Base-by-base conservation (phyloP, 192 early-diverging fungal genomes). In the Pilaira anomala region DNA sequence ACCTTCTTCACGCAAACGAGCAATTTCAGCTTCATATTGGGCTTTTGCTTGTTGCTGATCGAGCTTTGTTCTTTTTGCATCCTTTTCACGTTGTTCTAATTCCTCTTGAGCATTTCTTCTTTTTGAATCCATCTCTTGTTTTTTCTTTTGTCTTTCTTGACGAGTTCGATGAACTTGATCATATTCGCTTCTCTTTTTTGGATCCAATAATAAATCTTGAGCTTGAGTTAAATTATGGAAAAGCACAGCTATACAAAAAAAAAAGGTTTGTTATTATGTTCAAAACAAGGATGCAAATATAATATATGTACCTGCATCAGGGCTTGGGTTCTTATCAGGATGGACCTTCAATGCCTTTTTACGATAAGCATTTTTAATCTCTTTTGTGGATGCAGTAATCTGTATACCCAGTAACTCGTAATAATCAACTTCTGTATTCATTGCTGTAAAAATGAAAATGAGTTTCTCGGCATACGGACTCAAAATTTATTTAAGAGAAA, bases 251-350 rank as follows among this genome's bases (percentile, higher is more conserved):
- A 64, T 40, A 26, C n/a, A n/a, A n/a, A 65, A 24, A 24, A 40
- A 54, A 63, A 16, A 41, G 56, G 9, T 22, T 33, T 46, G 45
- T 57, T 46, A 54, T 25, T 26, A 29, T 36, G 4, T 18, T 19
- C 12, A 39, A 16, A 3, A 22, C 19, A 33, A 25, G 14, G n/a
- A n/a, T n/a, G n/a, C n/a, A n/a, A n/a, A n/a, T n/a, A n/a, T n/a
- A 26, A 19, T 21, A 8, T 11, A 40, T 33, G 14, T 70, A 74
- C 77, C 80, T 76, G 80, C 85, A 60, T 88, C 87, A 5, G 83
- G 77, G 26, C 86, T 74, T 5, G 83, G 88, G 60, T 91, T 90
- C 62, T 95, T 91, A 80, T 97, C 95, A 11, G 93, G 95, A 52
- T 52, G 26, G 1, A 52, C 50, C 9, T 25, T 16, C 11, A 52